A percentile compares a stretch with the other conserved stretches of the same genome.
phyloP scores from a whole-genome alignment of 208 protist species.

The Phytomonas serpens region DNA sequence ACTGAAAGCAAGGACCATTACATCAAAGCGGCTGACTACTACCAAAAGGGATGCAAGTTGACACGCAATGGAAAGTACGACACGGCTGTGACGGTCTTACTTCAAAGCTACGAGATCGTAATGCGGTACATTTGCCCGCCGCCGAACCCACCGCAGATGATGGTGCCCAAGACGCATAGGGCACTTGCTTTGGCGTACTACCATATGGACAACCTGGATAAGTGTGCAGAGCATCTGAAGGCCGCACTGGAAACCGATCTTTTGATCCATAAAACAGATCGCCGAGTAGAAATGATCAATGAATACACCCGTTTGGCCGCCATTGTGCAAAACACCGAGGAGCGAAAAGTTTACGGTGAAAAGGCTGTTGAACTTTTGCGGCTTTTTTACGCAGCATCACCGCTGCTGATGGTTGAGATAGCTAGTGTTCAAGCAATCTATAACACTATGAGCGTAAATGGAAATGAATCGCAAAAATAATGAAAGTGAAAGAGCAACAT shows the following conservation, averaged over 20 bases:
- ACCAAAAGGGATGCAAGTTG: slow-evolving; percentile 82
- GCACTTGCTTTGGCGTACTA: slow-evolving; percentile 79
- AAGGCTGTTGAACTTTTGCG: slow-evolving; percentile 53
- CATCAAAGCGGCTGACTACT: slow-evolving; percentile 78
- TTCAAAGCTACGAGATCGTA: slow-evolving; percentile 80
- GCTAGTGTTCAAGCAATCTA: slow-evolving; percentile 30
- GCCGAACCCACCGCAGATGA: slow-evolving; percentile 65
- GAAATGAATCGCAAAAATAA: neutral
- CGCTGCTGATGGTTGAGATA: slow-evolving; percentile 36
- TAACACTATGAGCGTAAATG: neutral
- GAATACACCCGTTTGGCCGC: slow-evolving; percentile 72
- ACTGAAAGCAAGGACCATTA: slow-evolving; percentile 64
- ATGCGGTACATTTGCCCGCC: slow-evolving; percentile 81
- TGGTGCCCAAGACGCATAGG: slow-evolving; percentile 82
- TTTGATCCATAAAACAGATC: slow-evolving; percentile 43
- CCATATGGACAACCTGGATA: slow-evolving; percentile 44
- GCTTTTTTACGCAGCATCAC: slow-evolving; percentile 67
- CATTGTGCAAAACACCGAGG: slow-evolving; percentile 19
- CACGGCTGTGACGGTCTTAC: slow-evolving; percentile 68
- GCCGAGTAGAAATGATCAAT: slow-evolving; percentile 52
- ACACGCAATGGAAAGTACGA: slow-evolving; percentile 68
- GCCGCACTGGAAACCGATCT: slow-evolving; percentile 42
- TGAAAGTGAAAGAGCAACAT: neutral
- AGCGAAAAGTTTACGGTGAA: slow-evolving; percentile 19
- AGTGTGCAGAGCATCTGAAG: slow-evolving; percentile 73